Percentiles rank a stretch among this genome's conserved stretches.
Evolutionary conservation across 306 rosid species (phyloP).

Genomic region (Dalbergia cultrata): DNA sequence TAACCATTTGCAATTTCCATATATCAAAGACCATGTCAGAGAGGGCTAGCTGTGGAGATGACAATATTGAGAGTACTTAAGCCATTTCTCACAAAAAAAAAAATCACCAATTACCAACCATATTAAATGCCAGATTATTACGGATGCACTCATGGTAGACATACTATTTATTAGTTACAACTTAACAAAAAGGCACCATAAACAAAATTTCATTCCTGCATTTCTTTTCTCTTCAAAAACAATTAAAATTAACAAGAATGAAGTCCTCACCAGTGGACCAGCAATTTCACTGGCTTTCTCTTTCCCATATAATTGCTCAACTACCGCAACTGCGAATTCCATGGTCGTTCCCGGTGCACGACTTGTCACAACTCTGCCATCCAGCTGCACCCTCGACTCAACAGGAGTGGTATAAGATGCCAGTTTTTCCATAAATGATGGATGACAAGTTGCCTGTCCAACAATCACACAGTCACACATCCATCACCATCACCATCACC

Average conservation of each 20-base stretch:
- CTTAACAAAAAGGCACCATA: conserved; percentile 4
- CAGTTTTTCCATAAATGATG: conserved; percentile 82
- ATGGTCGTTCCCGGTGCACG: conserved; percentile 94
- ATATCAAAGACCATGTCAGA: neutral
- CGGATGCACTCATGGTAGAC: conserved; percentile 1
- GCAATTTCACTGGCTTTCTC: conserved; percentile 88
- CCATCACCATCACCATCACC: conserved; percentile 6
- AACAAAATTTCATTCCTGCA: neutral
- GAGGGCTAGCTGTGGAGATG: conserved; percentile 10
- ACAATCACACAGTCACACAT: conserved; percentile 34
- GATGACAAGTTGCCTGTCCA: conserved; percentile 87
- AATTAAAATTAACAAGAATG: conserved; percentile 25
- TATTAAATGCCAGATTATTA: conserved; percentile 25
- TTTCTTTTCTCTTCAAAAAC: neutral
- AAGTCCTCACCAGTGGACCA: conserved; percentile 76
- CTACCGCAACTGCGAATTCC: conserved; percentile 78
- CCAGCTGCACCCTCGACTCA: conserved; percentile 89
- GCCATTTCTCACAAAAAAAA: neutral
- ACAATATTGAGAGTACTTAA: neutral
- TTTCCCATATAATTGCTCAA: conserved; percentile 87
- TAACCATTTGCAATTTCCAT: conserved; percentile 4
- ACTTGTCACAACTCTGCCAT: conserved; percentile 86
- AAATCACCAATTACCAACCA: conserved; percentile 4
- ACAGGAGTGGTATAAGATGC: conserved; percentile 68
- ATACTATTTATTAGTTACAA: neutral